A percentile compares a stretch with the other conserved stretches of the same genome.
phyloP scores from a whole-genome alignment of 2,329 filamentous ascomycete genomes.

The Pezicula neosporulosa region DNA sequence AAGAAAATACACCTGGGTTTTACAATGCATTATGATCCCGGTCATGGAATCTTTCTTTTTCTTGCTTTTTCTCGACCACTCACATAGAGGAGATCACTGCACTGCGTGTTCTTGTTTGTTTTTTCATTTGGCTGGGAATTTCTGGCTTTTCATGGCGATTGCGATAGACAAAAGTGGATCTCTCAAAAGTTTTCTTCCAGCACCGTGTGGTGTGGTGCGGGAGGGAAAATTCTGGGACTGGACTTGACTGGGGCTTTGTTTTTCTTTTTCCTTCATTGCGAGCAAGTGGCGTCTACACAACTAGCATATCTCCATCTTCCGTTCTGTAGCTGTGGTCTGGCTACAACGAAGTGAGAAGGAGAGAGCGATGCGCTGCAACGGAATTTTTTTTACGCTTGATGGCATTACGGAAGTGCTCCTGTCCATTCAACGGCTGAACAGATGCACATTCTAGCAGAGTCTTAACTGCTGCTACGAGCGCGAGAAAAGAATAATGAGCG shows the following conservation, averaged over 20 bases:
- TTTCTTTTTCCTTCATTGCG: slow-evolving; percentile 21
- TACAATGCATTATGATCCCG: slow-evolving; percentile 29
- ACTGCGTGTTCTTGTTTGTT: slow-evolving; percentile 13
- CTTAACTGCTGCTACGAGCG: no score
- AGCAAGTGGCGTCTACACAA: slow-evolving; percentile 17
- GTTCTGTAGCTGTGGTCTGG: no score
- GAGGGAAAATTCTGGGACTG: slow-evolving; percentile 8
- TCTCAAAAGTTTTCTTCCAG: slow-evolving; percentile 49
- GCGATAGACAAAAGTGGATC: slow-evolving; percentile 63
- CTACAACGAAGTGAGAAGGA: slow-evolving; percentile 10
- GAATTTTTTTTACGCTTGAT: slow-evolving; percentile 16
- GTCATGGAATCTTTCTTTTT: slow-evolving; percentile 23
- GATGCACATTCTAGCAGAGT: neutral
- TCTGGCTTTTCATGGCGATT: slow-evolving; percentile 1
- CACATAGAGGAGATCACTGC: slow-evolving; percentile 25
- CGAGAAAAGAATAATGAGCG: no score
- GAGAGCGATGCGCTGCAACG: slow-evolving; percentile 13
- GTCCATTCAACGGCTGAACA: slow-evolving; percentile 22
- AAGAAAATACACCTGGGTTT: slow-evolving; percentile 17
- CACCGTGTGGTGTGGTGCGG: neutral
- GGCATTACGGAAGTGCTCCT: slow-evolving; percentile 33
- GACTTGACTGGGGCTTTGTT: slow-evolving; percentile 10
- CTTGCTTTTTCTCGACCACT: slow-evolving; percentile 12
- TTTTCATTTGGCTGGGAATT: slow-evolving; percentile 13
- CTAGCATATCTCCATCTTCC: slow-evolving; percentile 16